Conservation (phyloP, 345 rosid species). For the Cochlearia excelsa region DNA sequence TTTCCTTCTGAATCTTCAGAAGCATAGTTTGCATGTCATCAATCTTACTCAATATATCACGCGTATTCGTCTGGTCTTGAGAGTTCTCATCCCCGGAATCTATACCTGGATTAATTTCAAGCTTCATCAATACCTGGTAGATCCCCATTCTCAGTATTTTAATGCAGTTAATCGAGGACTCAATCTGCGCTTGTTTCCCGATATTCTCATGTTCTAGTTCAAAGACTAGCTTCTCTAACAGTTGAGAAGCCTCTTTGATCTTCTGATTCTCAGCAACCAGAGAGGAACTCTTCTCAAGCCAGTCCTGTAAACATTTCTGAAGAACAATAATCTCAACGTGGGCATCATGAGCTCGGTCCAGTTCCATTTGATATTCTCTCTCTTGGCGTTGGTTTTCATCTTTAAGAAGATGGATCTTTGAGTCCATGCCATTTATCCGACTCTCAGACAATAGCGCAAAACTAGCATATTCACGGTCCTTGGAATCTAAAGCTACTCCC, state of each 20-base stretch:
- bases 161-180: constrained; percentile 52
- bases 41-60: constrained; percentile 45
- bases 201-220: constrained; percentile 52
- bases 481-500: constrained; percentile 43
- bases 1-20: constrained; percentile 49
- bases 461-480: constrained; percentile 53
- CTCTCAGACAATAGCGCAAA: constrained; percentile 44
- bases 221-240: constrained; percentile 57
- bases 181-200: constrained; percentile 51
- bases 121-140: constrained; percentile 48
- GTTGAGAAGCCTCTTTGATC: constrained; percentile 52
- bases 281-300: constrained; percentile 57
- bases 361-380: constrained; percentile 64
- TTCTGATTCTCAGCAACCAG: constrained; percentile 53
- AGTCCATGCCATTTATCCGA: constrained; percentile 52
- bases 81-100: constrained; percentile 39
- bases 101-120: constrained; percentile 40
- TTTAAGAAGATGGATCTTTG: constrained; percentile 51
- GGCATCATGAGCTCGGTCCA: constrained; percentile 55
- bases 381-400: constrained; percentile 53
- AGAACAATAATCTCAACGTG: constrained; percentile 65
- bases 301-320: constrained; percentile 58
- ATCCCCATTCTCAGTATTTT: constrained; percentile 52
- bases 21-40: constrained; percentile 54
- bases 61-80: constrained; percentile 44